These are phyloP conservation scores for Huiozyma sinensis DNA, from an alignment of 805 yeast species.

Conservation along the genomic window DNA sequence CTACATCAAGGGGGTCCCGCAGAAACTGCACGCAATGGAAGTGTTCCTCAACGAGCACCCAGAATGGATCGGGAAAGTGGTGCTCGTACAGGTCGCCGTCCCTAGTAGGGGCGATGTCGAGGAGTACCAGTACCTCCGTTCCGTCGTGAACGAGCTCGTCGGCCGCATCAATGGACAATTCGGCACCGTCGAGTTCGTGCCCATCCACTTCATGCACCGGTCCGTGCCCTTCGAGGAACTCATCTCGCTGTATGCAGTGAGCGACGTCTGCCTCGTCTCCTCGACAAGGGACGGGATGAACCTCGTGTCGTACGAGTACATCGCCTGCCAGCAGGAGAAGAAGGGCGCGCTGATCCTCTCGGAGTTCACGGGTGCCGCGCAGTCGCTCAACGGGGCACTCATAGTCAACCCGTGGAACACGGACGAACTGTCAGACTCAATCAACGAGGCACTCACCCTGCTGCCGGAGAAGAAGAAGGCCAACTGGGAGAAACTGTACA, in stretches of 20 bases:
- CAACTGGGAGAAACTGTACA: conserved; percentile 76
- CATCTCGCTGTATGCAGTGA: conserved; percentile 71
- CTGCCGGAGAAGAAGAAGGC: conserved; percentile 69
- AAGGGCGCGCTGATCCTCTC: conserved; percentile 82
- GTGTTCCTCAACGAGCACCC: conserved; percentile 87
- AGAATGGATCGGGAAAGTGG: conserved; percentile 96
- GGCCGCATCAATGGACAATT: conserved; percentile 94
- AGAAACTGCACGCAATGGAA: conserved; percentile 91
- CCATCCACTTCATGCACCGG: conserved; percentile 93
- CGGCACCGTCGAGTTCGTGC: conserved; percentile 95
- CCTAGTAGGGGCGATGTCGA: conserved; percentile 98
- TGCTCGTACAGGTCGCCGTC: conserved; percentile 91
- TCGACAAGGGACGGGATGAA: conserved; percentile 99
- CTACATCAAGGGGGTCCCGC: conserved; percentile 97
- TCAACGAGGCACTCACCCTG: conserved; percentile 76
- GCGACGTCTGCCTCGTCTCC: conserved; percentile 87
- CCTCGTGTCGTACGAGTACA: conserved; percentile 89
- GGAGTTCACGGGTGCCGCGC: conserved; percentile 99
- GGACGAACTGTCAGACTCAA: conserved; percentile 81
- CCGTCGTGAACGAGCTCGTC: conserved; percentile 90
- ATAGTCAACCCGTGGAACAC: conserved; percentile 98
- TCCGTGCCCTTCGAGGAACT: conserved; percentile 85
- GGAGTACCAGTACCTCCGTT: conserved; percentile 87
- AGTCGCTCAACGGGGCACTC: conserved; percentile 85
- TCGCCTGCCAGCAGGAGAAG: conserved; percentile 82